Evolutionary conservation across 2,329 filamentous ascomycete species (phyloP).

Genomic region (Domatiomyces globalis): DNA sequence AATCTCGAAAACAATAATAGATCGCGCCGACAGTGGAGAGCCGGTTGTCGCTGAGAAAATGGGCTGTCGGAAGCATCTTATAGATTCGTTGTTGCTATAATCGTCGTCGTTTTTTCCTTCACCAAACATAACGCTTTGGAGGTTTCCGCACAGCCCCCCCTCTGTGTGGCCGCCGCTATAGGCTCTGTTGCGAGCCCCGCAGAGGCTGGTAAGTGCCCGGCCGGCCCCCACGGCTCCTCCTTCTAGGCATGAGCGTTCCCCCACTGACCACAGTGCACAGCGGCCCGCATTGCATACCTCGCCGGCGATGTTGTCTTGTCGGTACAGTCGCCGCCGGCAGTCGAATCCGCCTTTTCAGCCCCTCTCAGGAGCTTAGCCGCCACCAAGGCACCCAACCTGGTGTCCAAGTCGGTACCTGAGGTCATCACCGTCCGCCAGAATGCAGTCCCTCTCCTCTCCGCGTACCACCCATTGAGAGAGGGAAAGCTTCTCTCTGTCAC

Average conservation of each 20-base stretch:
- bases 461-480: slow-evolving; percentile 68
- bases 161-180: slow-evolving; percentile 20
- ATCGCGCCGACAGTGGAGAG: slow-evolving; percentile 11
- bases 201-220: slow-evolving; percentile 32
- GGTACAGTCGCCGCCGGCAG: slow-evolving; percentile 71
- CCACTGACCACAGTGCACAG: slow-evolving; percentile 37
- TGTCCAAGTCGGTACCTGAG: slow-evolving; percentile 61
- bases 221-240: slow-evolving; percentile 2
- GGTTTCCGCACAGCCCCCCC: not conserved
- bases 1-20: slow-evolving; percentile 9
- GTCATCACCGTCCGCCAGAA: slow-evolving; percentile 72
- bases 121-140: slow-evolving; percentile 1
- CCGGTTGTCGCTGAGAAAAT: slow-evolving; percentile 4
- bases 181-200: slow-evolving; percentile 32
- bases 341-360: slow-evolving; percentile 73
- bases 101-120: slow-evolving; percentile 1
- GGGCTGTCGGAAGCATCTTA: not conserved
- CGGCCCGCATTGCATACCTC: slow-evolving; percentile 89
- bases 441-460: slow-evolving; percentile 83
- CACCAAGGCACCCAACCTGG: slow-evolving; percentile 53
- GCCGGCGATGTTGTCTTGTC: slow-evolving; percentile 88
- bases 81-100: slow-evolving; percentile 1
- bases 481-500: slow-evolving; percentile 83
- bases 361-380: slow-evolving; percentile 59
- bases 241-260: slow-evolving; percentile 2